Evolutionary conservation across 352 stramenopile genomes (phyloP).

Genomic region (Pythium vanterpoolii): DNA sequence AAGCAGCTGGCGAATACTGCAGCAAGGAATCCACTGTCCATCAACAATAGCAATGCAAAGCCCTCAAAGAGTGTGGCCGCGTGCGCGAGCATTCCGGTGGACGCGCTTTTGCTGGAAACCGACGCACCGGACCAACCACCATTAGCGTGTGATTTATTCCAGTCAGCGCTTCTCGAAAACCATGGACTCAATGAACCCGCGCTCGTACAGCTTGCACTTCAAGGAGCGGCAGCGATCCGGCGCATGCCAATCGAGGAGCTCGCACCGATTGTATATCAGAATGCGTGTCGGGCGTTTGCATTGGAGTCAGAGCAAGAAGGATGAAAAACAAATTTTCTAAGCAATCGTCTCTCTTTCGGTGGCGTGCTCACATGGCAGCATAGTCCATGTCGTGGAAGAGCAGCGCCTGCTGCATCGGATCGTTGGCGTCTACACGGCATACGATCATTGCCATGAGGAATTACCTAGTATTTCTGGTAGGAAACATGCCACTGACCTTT

Average conservation of each 20-base stretch:
- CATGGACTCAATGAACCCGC: constrained; percentile 48
- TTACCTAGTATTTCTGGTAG: not conserved
- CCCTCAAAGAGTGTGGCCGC: constrained; percentile 23
- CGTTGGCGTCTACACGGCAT: constrained; percentile 15
- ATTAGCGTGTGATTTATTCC: not conserved
- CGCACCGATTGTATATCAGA: constrained; percentile 33
- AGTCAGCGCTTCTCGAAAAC: constrained; percentile 1
- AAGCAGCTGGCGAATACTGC: constrained; percentile 41
- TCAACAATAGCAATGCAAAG: not conserved
- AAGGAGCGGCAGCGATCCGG: constrained; percentile 37
- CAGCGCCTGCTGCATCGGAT: constrained; percentile 54
- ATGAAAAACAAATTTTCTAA: not conserved
- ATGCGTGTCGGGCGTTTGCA: constrained; percentile 36
- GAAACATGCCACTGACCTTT: constrained; percentile 9
- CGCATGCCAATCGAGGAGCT: constrained; percentile 32
- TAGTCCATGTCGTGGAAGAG: constrained; percentile 76
- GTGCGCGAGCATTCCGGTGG: constrained; percentile 42
- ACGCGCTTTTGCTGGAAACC: constrained; percentile 62
- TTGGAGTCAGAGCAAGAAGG: constrained; percentile 11
- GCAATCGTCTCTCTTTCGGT: not conserved
- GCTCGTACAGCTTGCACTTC: constrained; percentile 48
- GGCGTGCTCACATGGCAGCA: constrained; percentile 48
- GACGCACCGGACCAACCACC: constrained; percentile 70
- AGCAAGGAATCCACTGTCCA: not conserved
- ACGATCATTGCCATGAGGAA: not conserved